phyloP scores from a whole-genome alignment of 2,329 filamentous ascomycete species.

The Fusarium haematococcum region DNA sequence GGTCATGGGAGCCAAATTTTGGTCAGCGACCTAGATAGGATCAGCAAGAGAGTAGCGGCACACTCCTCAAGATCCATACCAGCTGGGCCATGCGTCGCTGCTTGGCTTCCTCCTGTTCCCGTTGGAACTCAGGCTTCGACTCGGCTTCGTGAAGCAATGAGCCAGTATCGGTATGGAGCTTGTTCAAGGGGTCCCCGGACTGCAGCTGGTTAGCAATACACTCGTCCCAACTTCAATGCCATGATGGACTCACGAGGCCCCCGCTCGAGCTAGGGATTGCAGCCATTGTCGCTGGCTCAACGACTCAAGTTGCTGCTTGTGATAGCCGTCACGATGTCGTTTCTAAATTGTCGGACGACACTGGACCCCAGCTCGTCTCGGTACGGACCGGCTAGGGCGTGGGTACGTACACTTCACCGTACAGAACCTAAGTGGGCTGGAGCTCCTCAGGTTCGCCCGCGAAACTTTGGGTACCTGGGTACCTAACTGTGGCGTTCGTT shows the following conservation, averaged over 20 bases:
- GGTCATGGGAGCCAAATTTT: conserved; percentile 87
- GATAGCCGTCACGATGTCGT: conserved; percentile 32
- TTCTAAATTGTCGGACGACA: conserved; percentile 36
- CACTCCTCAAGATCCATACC: conserved; percentile 38
- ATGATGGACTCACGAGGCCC: conserved; percentile 44
- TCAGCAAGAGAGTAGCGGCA: conserved; percentile 27
- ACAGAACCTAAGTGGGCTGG: background rate
- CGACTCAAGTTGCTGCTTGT: conserved; percentile 32
- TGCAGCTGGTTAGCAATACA: conserved; percentile 41
- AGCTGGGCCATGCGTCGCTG: conserved; percentile 54
- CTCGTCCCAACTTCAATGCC: background rate
- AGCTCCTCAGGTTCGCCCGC: background rate
- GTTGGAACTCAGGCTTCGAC: conserved; percentile 50
- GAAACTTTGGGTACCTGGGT: background rate
- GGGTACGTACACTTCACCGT: conserved; percentile 27
- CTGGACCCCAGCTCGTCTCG: conserved; percentile 36
- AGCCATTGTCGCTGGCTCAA: conserved; percentile 48
- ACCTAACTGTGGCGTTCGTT: conserved; percentile 1
- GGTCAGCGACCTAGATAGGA: conserved; percentile 65
- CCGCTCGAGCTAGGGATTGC: conserved; percentile 46
- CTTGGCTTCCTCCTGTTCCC: conserved; percentile 54
- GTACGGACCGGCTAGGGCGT: conserved; percentile 12
- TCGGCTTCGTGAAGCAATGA: conserved; percentile 54
- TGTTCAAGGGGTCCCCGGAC: conserved; percentile 53
- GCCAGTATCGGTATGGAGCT: conserved; percentile 54